Conservation (phyloP, 192 early-diverging fungal species). For the Diversispora eburnea region DNA sequence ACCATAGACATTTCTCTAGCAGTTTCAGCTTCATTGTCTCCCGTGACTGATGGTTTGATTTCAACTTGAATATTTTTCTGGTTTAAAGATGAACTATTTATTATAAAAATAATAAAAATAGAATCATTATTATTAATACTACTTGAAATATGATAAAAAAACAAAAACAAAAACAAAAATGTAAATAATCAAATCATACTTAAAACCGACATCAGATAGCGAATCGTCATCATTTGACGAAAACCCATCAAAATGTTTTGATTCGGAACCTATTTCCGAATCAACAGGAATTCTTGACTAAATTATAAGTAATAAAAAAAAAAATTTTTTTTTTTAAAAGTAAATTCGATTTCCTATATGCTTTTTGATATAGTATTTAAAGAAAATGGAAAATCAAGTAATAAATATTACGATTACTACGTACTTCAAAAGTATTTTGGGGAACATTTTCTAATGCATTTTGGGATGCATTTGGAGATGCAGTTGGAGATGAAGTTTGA, state of each 20-base stretch:
- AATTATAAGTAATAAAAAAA: neutral
- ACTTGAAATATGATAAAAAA: neutral
- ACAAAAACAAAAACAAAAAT: neutral
- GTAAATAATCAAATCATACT: conserved; percentile 20
- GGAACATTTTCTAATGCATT: too few species aligned
- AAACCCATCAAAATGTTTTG: conserved; percentile 33
- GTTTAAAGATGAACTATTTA: neutral
- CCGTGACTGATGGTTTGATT: conserved; percentile 36
- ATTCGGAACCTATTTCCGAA: conserved; percentile 50
- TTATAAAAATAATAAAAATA: neutral
- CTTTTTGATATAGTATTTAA: too few species aligned
- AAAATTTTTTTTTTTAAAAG: neutral
- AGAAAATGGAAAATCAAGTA: too few species aligned
- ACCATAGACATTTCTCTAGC: conserved; percentile 37
- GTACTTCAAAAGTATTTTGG: too few species aligned
- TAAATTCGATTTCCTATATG: neutral
- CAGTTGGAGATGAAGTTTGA: too few species aligned
- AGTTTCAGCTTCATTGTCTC: conserved; percentile 30
- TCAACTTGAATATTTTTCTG: conserved; percentile 39
- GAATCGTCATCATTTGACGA: conserved; percentile 37
- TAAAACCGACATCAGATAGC: conserved; percentile 35
- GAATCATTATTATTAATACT: too few species aligned
- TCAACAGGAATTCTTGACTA: conserved; percentile 43
- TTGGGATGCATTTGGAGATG: too few species aligned
- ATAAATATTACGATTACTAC: too few species aligned